Percentiles rank a stretch among this genome's conserved stretches.
Evolutionary conservation across 2,329 filamentous ascomycete genomes (phyloP).

Genomic region (Colletotrichum chlorophyti): DNA sequence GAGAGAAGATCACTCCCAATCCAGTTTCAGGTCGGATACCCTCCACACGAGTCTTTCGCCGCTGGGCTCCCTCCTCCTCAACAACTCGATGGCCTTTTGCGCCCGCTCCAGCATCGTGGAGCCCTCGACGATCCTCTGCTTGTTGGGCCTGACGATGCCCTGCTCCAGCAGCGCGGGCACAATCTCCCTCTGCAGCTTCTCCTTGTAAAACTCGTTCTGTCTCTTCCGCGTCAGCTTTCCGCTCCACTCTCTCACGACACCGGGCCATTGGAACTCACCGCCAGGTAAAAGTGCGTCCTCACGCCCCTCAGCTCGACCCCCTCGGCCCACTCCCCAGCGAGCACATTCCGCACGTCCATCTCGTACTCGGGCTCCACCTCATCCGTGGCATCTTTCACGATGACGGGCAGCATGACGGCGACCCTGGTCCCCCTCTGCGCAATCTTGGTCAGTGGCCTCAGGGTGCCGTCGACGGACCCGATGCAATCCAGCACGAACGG

Average conservation of each 20-base stretch:
- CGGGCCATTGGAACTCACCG: slow-evolving; percentile 43
- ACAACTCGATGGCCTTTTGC: slow-evolving; percentile 42
- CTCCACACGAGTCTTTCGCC: slow-evolving; percentile 49
- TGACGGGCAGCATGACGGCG: slow-evolving; percentile 66
- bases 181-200: slow-evolving; percentile 61
- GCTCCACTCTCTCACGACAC: too few species aligned
- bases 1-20: background rate
- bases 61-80: slow-evolving; percentile 45
- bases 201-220: slow-evolving; percentile 62
- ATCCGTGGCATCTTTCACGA: slow-evolving; percentile 58
- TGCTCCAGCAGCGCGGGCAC: slow-evolving; percentile 54
- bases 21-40: slow-evolving; percentile 28
- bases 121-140: slow-evolving; percentile 49
- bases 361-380: slow-evolving; percentile 57
- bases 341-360: slow-evolving; percentile 52
- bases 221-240: background rate
- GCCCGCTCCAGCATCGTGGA: slow-evolving; percentile 45
- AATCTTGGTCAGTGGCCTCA: slow-evolving; percentile 57
- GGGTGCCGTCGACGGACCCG: slow-evolving; percentile 51
- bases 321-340: slow-evolving; percentile 51
- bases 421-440: slow-evolving; percentile 57
- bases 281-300: slow-evolving; percentile 59
- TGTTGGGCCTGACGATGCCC: slow-evolving; percentile 48
- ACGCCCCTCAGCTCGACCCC: slow-evolving; percentile 62
- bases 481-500: slow-evolving; percentile 63